Base-by-base conservation (phyloP, 169 alveolate genomes). In the Cryptosporidium ubiquitum region DNA sequence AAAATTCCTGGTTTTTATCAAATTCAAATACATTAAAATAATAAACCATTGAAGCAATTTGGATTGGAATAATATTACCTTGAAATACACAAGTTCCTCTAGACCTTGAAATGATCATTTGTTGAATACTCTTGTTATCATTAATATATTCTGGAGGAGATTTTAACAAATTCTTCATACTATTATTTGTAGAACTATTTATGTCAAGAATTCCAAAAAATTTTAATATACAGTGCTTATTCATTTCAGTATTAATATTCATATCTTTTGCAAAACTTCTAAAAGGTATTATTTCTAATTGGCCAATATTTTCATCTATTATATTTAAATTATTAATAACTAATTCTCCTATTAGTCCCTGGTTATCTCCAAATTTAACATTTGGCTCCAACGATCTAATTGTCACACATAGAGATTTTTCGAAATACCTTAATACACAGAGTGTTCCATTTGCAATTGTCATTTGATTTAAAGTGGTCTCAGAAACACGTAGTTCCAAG, bases 401-500 rank as follows among this genome's bases (percentile, higher is more conserved):
- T 6, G 42, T 51, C 35, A 74, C 86, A 74, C 86, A 74, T n/a
- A 37, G 33, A 3, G 16, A 57, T 20, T 74, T 57, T 55, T 74
- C 73, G 1, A 14, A 0, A 18, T 74, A 55, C 16, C 37, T 57
- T 39, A 74, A 14, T 55, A 74, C 52, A 57, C 86, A 74, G 1
- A 29, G 42, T 7, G 86, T 74, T 5, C 86, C 86, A 74, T 57
- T 74, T 31, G 73, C 71, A 9, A 74, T 55, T 60, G 73, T 73
- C 20, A 74, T 57, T 52, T 39, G n/a, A 31, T 74, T 74, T 55
- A 58, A 29, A 5, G 86, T 74, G 14, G 0, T 74, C 18, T 55
- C 70, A 6, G 86, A 74, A 74, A 74, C 31, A n/a, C 86, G 51
- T n/a, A 74, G 9, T 26, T 74, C 86, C 37, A 74, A 60, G 26